phyloP scores from a whole-genome alignment of 768 basidiomycete genomes.

The Agaricus blazei region DNA sequence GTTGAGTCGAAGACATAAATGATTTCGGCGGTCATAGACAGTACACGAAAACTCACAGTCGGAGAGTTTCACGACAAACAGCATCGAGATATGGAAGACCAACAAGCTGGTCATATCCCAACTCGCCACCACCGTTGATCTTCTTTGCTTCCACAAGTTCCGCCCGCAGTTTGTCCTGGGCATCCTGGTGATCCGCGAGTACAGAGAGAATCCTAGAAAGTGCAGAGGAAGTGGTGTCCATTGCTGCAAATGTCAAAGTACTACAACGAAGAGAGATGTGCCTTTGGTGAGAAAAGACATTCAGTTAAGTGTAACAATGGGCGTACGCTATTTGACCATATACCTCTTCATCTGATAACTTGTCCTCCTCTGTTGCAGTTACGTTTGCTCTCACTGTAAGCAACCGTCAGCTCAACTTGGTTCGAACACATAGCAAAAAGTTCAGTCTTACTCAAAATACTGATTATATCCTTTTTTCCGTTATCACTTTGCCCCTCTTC shows the following conservation, averaged over 20 bases:
- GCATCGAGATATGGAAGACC: constrained; percentile 35
- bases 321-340: constrained; percentile 25
- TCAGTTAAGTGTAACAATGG: not conserved
- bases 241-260: constrained; percentile 33
- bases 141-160: constrained; percentile 27
- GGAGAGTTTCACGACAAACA: constrained; percentile 33
- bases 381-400: constrained; percentile 36
- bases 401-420: not conserved
- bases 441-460: constrained; percentile 32
- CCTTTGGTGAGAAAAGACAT: not conserved
- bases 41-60: constrained; percentile 23
- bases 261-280: constrained; percentile 14
- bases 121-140: constrained; percentile 16
- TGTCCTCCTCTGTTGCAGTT: constrained; percentile 24
- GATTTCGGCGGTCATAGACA: too few relatives aligned
- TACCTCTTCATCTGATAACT: constrained; percentile 30
- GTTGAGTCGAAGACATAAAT: not conserved
- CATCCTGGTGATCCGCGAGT: constrained; percentile 28
- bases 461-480: constrained; percentile 40
- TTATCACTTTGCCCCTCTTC: constrained; percentile 28
- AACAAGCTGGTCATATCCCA: constrained; percentile 33
- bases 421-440: too few relatives aligned
- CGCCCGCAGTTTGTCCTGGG: constrained; percentile 30
- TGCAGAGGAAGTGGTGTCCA: constrained; percentile 37
- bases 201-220: constrained; percentile 28